Evolutionary conservation across 1,284 basidiomycete species (phyloP).

Genomic region (Peniophora sp.): DNA sequence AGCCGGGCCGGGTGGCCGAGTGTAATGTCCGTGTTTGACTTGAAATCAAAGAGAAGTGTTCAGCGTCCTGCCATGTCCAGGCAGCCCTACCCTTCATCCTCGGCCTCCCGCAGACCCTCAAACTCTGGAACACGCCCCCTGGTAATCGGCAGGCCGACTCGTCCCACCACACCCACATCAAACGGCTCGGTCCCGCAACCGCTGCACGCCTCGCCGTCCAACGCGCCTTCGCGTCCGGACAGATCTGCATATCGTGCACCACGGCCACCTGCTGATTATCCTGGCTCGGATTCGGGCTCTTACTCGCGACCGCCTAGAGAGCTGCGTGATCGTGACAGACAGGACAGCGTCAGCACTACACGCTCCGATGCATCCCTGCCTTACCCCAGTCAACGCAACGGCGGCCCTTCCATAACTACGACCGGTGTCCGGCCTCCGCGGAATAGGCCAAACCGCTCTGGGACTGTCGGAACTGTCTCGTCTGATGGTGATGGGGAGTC

Average conservation of each 20-base stretch:
- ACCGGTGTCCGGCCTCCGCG: slow-evolving; percentile 8
- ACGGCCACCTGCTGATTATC: slow-evolving; percentile 20
- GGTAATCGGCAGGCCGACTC: slow-evolving; percentile 35
- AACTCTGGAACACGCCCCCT: slow-evolving; percentile 36
- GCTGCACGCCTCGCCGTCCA: slow-evolving; percentile 11
- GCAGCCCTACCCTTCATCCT: neutral
- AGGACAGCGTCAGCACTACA: slow-evolving; percentile 13
- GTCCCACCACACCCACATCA: slow-evolving; percentile 24
- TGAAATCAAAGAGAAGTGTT: too few species aligned
- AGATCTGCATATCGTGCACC: slow-evolving; percentile 20
- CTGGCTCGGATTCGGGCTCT: slow-evolving; percentile 20
- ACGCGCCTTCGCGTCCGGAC: slow-evolving; percentile 24
- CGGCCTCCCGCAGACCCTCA: neutral
- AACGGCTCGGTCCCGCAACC: slow-evolving; percentile 16
- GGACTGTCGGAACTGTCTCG: slow-evolving; percentile 11
- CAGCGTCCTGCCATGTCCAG: slow-evolving; percentile 8
- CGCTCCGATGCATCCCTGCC: slow-evolving; percentile 15
- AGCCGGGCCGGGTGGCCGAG: too few species aligned
- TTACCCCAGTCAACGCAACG: slow-evolving; percentile 14
- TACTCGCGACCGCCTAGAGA: slow-evolving; percentile 17
- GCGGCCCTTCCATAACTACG: slow-evolving; percentile 7
- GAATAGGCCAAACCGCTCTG: slow-evolving; percentile 7
- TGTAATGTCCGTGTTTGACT: slow-evolving; percentile 8
- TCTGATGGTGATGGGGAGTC: slow-evolving; percentile 17
- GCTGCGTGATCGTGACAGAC: slow-evolving; percentile 17